A percentile compares a stretch with the other conserved stretches of the same genome.
Evolutionary conservation across 1,284 basidiomycete genomes (phyloP).

Genomic region (Malassezia sympodialis): DNA sequence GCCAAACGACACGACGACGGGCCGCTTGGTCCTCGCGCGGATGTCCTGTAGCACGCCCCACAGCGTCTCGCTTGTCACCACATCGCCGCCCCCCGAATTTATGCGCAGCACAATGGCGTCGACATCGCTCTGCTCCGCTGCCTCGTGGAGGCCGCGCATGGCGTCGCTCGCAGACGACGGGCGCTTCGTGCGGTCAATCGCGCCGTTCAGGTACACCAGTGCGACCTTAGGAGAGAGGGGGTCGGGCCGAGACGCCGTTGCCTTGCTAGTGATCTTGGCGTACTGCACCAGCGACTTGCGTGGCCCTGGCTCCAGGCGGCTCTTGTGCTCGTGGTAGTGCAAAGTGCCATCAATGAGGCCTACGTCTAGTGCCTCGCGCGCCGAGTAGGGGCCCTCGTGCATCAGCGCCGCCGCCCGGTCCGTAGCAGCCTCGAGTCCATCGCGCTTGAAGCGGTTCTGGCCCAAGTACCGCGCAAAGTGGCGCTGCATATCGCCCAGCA

Average conservation of each 20-base stretch:
- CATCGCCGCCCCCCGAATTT: slow-evolving; percentile 50
- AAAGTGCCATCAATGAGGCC: slow-evolving; percentile 49
- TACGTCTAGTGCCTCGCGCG: slow-evolving; percentile 41
- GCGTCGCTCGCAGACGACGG: slow-evolving; percentile 45
- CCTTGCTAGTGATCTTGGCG: slow-evolving; percentile 21
- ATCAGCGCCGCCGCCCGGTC: slow-evolving; percentile 39
- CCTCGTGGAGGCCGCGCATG: slow-evolving; percentile 49
- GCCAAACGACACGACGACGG: slow-evolving; percentile 50
- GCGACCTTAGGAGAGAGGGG: slow-evolving; percentile 34
- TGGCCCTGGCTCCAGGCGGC: not conserved
- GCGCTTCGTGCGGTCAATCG: slow-evolving; percentile 41
- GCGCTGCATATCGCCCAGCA: slow-evolving; percentile 41
- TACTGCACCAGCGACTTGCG: slow-evolving; percentile 33
- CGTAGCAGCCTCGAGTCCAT: slow-evolving; percentile 25
- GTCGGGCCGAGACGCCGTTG: not conserved
- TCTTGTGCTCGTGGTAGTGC: slow-evolving; percentile 22
- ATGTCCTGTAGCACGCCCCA: slow-evolving; percentile 49
- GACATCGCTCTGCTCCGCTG: slow-evolving; percentile 48
- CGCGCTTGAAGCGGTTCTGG: slow-evolving; percentile 28
- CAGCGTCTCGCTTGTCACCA: slow-evolving; percentile 50
- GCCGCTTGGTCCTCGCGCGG: slow-evolving; percentile 45
- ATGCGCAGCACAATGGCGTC: slow-evolving; percentile 49
- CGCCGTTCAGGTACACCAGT: slow-evolving; percentile 49
- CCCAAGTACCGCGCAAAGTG: slow-evolving; percentile 31
- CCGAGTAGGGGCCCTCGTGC: slow-evolving; percentile 48